Conservation (phyloP, 2,329 filamentous ascomycete genomes). For the Albophoma yamanashiensis region DNA sequence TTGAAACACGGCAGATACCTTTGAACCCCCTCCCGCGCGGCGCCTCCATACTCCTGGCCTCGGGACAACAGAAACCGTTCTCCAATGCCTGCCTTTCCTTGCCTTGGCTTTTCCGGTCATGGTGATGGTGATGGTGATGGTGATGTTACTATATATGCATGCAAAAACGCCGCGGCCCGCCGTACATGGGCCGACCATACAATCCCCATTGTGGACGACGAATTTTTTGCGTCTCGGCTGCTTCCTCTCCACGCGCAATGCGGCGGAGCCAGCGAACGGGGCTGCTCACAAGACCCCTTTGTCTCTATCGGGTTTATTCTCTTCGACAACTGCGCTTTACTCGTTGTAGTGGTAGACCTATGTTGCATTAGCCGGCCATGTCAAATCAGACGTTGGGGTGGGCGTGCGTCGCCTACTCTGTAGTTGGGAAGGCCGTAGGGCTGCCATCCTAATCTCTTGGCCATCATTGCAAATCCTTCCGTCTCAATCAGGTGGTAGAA, state of each 20-base stretch:
- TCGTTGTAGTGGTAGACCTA: conserved; percentile 89
- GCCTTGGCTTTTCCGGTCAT: not conserved
- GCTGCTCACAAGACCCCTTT: not conserved
- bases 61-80: not conserved
- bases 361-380: conserved; percentile 6
- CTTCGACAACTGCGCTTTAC: conserved; percentile 29
- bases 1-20: not conserved
- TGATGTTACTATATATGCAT: not conserved
- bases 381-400: too few relatives aligned
- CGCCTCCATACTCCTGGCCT: not conserved
- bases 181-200: not conserved
- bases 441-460: conserved; percentile 74
- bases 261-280: not conserved
- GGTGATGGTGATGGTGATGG: not conserved
- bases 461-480: conserved; percentile 97
- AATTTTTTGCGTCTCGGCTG: not conserved
- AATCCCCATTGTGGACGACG: not conserved
- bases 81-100: not conserved
- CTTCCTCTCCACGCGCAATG: not conserved
- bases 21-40: not conserved
- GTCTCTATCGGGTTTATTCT: not conserved
- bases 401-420: conserved; percentile 51
- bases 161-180: not conserved
- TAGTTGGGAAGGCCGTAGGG: conserved; percentile 91
- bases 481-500: conserved; percentile 98